Percentiles rank a stretch among this genome's conserved stretches.
Evolutionary conservation across 1,284 basidiomycete species (phyloP).

Genomic region (Limonomyces culmigenus): DNA sequence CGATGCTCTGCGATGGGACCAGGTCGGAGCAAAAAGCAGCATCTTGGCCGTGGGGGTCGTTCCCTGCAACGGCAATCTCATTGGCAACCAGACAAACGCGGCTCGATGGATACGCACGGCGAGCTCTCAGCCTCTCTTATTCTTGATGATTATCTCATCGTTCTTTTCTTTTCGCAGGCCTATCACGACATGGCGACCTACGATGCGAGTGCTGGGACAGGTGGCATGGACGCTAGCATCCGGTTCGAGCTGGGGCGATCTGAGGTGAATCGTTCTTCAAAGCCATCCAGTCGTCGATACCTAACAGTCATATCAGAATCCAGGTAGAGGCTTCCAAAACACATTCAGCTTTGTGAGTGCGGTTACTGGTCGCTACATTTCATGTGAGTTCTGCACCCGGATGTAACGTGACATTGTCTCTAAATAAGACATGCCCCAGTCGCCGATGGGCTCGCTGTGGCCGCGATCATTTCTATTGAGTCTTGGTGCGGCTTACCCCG

Average conservation of each 20-base stretch:
- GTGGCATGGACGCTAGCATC: slow-evolving; percentile 13
- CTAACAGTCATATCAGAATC: slow-evolving; percentile 5
- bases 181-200: slow-evolving; percentile 11
- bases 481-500: slow-evolving; percentile 5
- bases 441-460: slow-evolving; percentile 13
- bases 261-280: slow-evolving; percentile 4
- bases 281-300: not conserved
- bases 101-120: not conserved
- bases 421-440: slow-evolving; percentile 7
- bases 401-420: no score
- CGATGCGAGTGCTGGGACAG: slow-evolving; percentile 11
- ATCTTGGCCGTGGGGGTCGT: not conserved
- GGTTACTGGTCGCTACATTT: not conserved
- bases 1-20: not conserved
- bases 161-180: no score
- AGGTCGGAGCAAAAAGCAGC: not conserved
- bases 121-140: not conserved
- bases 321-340: slow-evolving; percentile 11
- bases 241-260: slow-evolving; percentile 11
- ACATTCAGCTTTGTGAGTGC: slow-evolving; percentile 6
- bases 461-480: slow-evolving; percentile 9
- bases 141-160: not conserved
- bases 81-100: no score
- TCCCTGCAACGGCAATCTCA: not conserved
- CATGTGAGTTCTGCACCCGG: not conserved